Percentiles rank a stretch among this genome's conserved stretches.
Evolutionary conservation across 2,329 filamentous ascomycete genomes (phyloP).

Genomic region (Fusarium continuum): DNA sequence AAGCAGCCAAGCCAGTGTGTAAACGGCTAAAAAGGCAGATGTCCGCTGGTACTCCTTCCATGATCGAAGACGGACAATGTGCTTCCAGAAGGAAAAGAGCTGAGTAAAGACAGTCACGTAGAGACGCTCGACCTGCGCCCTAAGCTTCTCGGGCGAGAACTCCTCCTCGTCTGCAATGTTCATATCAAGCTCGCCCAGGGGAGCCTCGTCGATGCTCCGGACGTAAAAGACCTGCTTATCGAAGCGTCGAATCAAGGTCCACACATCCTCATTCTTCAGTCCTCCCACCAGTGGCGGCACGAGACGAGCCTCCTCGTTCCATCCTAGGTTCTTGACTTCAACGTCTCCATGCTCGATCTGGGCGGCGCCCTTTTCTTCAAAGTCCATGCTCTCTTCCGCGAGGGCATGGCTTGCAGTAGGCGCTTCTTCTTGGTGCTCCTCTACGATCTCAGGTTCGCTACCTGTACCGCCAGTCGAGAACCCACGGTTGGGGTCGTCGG

Average conservation of each 20-base stretch:
- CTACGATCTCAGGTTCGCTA: slow-evolving; percentile 46
- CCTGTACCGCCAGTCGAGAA: slow-evolving; percentile 24
- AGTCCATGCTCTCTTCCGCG: slow-evolving; percentile 44
- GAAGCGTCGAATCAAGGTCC: slow-evolving; percentile 76
- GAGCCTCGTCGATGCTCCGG: slow-evolving; percentile 64
- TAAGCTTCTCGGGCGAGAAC: slow-evolving; percentile 84
- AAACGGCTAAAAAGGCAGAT: slow-evolving; percentile 65
- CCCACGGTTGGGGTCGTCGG: slow-evolving; percentile 19
- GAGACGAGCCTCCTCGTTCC: slow-evolving; percentile 68
- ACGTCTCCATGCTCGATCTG: slow-evolving; percentile 59
- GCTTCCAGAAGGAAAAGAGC: slow-evolving; percentile 73
- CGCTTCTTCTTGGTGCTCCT: slow-evolving; percentile 39
- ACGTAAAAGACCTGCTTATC: slow-evolving; percentile 77
- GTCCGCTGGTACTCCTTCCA: slow-evolving; percentile 81
- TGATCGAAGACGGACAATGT: slow-evolving; percentile 78
- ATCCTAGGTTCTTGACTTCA: slow-evolving; percentile 74
- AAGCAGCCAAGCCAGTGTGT: slow-evolving; percentile 73
- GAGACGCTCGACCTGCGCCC: slow-evolving; percentile 78
- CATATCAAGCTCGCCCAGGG: slow-evolving; percentile 76
- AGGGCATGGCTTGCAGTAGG: slow-evolving; percentile 52
- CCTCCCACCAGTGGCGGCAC: slow-evolving; percentile 73
- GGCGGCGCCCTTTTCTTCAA: slow-evolving; percentile 54
- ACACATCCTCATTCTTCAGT: slow-evolving; percentile 76
- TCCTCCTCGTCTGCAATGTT: slow-evolving; percentile 85
- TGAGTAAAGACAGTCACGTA: slow-evolving; percentile 82